A percentile compares a stretch with the other conserved stretches of the same genome.
Conservation (phyloP, 805 yeast genomes). For the Kodamaea laetipori region DNA sequence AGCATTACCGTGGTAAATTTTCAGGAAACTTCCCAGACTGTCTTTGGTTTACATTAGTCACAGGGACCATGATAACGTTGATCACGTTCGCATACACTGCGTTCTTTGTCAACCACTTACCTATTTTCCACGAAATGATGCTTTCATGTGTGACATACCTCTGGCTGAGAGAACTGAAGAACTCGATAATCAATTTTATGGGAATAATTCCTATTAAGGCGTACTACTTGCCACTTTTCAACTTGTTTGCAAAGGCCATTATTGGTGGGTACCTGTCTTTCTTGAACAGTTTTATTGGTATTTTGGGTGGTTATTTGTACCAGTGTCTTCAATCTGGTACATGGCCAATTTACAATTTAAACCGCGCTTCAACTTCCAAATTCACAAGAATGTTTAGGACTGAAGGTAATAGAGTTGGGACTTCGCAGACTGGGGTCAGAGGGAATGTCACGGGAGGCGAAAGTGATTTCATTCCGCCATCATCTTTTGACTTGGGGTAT, state of each 20-base stretch:
- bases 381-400: neutral
- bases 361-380: neutral
- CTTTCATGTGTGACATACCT: slow-evolving; percentile 58
- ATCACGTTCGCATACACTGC: slow-evolving; percentile 24
- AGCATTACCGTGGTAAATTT: slow-evolving; percentile 48
- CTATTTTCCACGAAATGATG: slow-evolving; percentile 41
- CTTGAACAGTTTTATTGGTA: slow-evolving; percentile 50
- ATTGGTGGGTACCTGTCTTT: slow-evolving; percentile 45
- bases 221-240: slow-evolving; percentile 52
- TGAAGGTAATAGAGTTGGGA: slow-evolving; percentile 36
- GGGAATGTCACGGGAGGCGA: neutral
- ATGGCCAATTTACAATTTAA: slow-evolving; percentile 40
- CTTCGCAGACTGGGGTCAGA: slow-evolving; percentile 14
- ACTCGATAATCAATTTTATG: slow-evolving; percentile 55
- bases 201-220: slow-evolving; percentile 56
- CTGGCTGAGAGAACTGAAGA: slow-evolving; percentile 61
- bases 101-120: slow-evolving; percentile 9
- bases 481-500: slow-evolving; percentile 54
- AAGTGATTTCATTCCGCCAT: slow-evolving; percentile 34
- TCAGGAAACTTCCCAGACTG: slow-evolving; percentile 54
- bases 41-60: slow-evolving; percentile 52
- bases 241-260: slow-evolving; percentile 35
- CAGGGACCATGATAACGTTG: slow-evolving; percentile 49
- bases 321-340: slow-evolving; percentile 64
- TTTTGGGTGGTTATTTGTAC: slow-evolving; percentile 58